A percentile compares a stretch with the other conserved stretches of the same genome.
These are phyloP conservation scores for Cladophialophora carrionii DNA, from an alignment of 2,329 filamentous ascomycete genomes.

Conservation along the genomic window DNA sequence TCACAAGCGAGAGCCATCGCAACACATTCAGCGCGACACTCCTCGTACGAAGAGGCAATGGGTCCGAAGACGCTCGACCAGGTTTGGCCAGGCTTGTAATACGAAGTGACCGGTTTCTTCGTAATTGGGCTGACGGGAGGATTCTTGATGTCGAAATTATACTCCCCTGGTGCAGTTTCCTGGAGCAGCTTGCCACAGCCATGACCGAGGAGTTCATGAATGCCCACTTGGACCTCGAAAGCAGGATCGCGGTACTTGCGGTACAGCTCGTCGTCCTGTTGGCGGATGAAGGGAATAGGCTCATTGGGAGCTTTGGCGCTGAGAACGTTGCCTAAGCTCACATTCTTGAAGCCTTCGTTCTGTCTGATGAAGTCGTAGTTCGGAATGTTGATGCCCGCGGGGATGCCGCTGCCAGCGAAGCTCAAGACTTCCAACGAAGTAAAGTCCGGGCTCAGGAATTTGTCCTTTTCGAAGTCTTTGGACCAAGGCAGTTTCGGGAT, in stretches of 20 bases:
- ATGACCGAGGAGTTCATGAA: slow-evolving; percentile 87
- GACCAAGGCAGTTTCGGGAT: slow-evolving; percentile 90
- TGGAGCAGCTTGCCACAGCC: slow-evolving; percentile 93
- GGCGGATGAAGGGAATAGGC: slow-evolving; percentile 84
- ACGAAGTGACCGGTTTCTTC: slow-evolving; percentile 75
- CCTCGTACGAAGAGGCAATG: slow-evolving; percentile 86
- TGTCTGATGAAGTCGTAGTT: slow-evolving; percentile 65
- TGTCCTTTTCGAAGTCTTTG: slow-evolving; percentile 91
- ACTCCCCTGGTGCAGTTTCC: slow-evolving; percentile 78
- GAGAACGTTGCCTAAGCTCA: slow-evolving; percentile 87
- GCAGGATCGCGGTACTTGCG: slow-evolving; percentile 81
- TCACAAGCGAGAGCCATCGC: slow-evolving; percentile 91
- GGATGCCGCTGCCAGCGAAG: slow-evolving; percentile 69
- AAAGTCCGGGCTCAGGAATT: slow-evolving; percentile 92
- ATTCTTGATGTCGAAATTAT: slow-evolving; percentile 84
- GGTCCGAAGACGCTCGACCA: slow-evolving; percentile 92
- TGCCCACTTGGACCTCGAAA: slow-evolving; percentile 93
- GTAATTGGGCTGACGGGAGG: slow-evolving; percentile 81
- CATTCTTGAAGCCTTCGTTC: slow-evolving; percentile 68
- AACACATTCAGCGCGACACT: slow-evolving; percentile 91
- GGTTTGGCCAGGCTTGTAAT: slow-evolving; percentile 94
- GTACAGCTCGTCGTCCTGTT: slow-evolving; percentile 76
- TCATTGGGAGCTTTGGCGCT: slow-evolving; percentile 90
- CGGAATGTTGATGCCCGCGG: slow-evolving; percentile 61
- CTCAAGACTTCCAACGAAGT: slow-evolving; percentile 90